A percentile compares a stretch with the other conserved stretches of the same genome.
These are phyloP conservation scores for Fagopyrum tataricum DNA, from an alignment of 148 eudicot genomes.

Conservation along the genomic window DNA sequence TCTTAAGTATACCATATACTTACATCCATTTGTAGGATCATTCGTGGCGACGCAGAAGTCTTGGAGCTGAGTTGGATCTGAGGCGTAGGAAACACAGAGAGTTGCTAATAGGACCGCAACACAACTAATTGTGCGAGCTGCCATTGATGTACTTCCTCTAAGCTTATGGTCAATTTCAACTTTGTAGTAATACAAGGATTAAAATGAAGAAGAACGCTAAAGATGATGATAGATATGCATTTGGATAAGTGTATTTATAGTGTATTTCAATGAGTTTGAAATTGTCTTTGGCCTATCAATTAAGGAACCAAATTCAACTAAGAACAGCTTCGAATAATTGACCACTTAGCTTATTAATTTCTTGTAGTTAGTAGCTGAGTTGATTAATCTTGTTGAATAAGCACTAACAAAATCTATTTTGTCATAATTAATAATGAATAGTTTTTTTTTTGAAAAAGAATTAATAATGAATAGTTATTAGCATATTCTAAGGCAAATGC, in stretches of 20 bases:
- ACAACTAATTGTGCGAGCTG: neutral
- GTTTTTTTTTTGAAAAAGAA: too few species aligned
- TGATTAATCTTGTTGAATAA: neutral
- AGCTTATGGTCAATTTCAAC: neutral
- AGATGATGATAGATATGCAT: neutral
- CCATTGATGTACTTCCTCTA: neutral
- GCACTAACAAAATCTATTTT: neutral
- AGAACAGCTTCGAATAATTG: too few species aligned
- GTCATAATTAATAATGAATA: neutral
- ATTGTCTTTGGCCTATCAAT: neutral
- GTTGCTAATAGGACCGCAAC: too few species aligned
- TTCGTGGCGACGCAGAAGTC: constrained; percentile 2
- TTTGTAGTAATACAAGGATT: neutral
- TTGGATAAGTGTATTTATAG: neutral
- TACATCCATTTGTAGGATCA: neutral
- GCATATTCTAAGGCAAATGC: too few species aligned
- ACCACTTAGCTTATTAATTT: too few species aligned
- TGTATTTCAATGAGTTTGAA: neutral
- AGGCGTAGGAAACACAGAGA: too few species aligned
- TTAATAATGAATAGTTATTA: neutral
- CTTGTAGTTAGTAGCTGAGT: neutral
- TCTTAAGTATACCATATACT: neutral
- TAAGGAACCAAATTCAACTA: too few species aligned
- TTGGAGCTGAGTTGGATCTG: neutral
- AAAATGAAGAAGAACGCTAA: neutral